Evolutionary conservation across 2,329 filamentous ascomycete genomes (phyloP), one percentile per base, ranked within the genome.

Genomic region (Emergomyces orientalis): DNA sequence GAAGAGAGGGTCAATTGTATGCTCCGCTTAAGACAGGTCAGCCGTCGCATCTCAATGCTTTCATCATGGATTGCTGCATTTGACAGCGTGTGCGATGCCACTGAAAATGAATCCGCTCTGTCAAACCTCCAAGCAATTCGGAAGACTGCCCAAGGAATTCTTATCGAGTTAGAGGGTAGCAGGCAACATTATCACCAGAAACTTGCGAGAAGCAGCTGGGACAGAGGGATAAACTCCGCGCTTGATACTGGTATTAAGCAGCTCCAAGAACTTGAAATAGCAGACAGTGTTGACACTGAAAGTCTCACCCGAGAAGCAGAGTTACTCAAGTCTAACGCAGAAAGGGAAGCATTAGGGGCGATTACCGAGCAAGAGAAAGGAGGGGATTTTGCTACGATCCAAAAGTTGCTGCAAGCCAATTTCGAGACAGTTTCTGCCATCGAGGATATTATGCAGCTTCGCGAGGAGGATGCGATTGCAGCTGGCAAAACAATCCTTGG

Each of bases 11-110:
- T 89, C 52, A 84, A 80, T 64, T 87, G 87, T 70, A 90, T 95
- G 86, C 90, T 90, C 78, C 91, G 89, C 69, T 78, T 95, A 64
- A 87, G 88, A 68, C 86, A 89, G 61, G 86, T 96, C 39, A 91
- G 96, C 77, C 85, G 91, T 67, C 86, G 94, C 19, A 96, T 97
- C 65, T 83, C 86, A 7, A 81, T 96, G 64, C 81, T 99, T n/a
- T 92, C 89, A 3, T 87, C 88, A 1, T 99, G 94, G 94, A 88
- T 97, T 63, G 89, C 89, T 0, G 91, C 91, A 1, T 99, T 97
- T 69, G 93, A 97, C 66, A 81, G 83, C 1, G 84, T 95, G 2
- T 93, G 88, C 68, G 90, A 91, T 47, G 82, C 81, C 57, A 82
- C 86, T 22, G 88, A 88, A 60, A 84, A 86, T 25, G 87, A 88